phyloP scores from a whole-genome alignment of 768 basidiomycete genomes.

The Suillus fuscotomentosus region DNA sequence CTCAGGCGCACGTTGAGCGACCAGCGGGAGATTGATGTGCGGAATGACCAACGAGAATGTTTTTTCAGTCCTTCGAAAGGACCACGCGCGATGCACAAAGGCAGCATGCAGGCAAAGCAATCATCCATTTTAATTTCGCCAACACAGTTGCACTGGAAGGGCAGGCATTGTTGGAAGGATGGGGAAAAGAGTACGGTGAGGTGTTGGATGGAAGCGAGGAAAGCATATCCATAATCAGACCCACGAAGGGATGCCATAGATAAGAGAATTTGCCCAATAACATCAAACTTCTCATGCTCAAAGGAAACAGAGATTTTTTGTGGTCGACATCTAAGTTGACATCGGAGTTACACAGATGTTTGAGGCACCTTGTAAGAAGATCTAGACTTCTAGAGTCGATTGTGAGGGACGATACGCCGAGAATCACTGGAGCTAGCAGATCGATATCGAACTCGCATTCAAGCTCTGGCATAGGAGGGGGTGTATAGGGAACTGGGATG shows the following conservation, averaged over 20 bases:
- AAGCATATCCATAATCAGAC: constrained; percentile 29
- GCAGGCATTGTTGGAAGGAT: not conserved
- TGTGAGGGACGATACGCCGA: constrained; percentile 21
- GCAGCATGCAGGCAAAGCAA: not conserved
- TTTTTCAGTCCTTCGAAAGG: constrained; percentile 25
- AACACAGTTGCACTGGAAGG: not conserved
- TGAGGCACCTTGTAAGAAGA: constrained; percentile 34
- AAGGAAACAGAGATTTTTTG: constrained; percentile 25
- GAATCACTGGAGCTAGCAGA: constrained; percentile 7
- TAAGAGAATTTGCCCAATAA: constrained; percentile 28
- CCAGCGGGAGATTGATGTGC: not conserved
- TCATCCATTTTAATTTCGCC: too few species aligned
- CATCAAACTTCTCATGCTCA: constrained; percentile 19
- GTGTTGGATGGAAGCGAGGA: constrained; percentile 37
- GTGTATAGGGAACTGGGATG: constrained; percentile 9
- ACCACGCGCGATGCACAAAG: constrained; percentile 19
- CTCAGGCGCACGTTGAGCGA: not conserved
- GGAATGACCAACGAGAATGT: not conserved
- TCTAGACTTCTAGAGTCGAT: constrained; percentile 29
- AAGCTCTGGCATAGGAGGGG: not conserved
- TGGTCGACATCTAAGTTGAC: not conserved
- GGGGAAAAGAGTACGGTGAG: constrained; percentile 25
- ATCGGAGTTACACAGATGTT: not conserved
- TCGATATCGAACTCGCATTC: constrained; percentile 18
- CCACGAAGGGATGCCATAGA: constrained; percentile 35